phyloP scores from a whole-genome alignment of 345 rosid species.

The Syzygium grande region DNA sequence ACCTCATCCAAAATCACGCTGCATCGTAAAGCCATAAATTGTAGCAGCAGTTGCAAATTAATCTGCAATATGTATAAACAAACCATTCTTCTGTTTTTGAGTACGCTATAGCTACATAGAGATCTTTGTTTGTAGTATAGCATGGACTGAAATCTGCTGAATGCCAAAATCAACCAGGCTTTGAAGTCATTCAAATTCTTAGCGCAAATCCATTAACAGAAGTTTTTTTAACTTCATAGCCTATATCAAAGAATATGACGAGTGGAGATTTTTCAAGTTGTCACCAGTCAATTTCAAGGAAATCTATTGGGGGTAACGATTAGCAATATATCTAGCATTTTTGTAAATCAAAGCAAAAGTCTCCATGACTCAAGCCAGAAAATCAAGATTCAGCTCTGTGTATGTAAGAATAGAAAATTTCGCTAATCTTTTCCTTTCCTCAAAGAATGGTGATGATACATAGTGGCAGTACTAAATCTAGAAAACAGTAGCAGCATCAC shows the following conservation, averaged over 20 bases:
- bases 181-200: not conserved
- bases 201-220: not conserved
- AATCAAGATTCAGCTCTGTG: not conserved
- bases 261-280: not conserved
- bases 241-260: not conserved
- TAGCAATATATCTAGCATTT: not conserved
- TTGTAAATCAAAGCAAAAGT: not conserved
- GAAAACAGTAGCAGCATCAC: not conserved
- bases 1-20: slow-evolving; percentile 88
- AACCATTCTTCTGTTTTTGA: not conserved
- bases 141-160: not conserved
- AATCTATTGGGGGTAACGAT: not conserved
- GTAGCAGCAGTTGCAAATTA: not conserved
- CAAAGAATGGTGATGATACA: not conserved
- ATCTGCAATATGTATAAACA: not conserved
- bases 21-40: slow-evolving; percentile 16
- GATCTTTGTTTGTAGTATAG: not conserved
- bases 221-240: not conserved
- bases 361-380: not conserved
- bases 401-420: not conserved
- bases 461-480: not conserved
- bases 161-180: not conserved
- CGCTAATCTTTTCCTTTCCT: not conserved
- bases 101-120: not conserved
- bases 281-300: not conserved